Evolutionary conservation across 768 basidiomycete genomes (phyloP), one percentile per base, ranked within the genome.

Genomic region (Dioszegia crocea): DNA sequence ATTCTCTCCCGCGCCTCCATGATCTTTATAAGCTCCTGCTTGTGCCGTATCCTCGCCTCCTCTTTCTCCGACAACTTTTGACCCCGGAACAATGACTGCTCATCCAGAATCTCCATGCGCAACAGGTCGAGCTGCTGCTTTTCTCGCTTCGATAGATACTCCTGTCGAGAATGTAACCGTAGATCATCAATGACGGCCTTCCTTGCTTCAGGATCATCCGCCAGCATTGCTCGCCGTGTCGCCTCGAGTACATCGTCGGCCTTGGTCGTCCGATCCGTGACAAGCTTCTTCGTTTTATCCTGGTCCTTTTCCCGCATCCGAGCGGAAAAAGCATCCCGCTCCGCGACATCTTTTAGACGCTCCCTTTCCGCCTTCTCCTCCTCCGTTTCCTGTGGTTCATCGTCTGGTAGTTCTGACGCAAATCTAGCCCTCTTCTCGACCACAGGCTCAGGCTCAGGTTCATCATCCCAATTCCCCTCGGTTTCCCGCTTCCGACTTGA

Each of bases 71-170:
- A 88, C 56, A 96, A 80, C 76, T 85, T 89, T 87, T 94, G 92
- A 16, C 93, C 92, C 23, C 82, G 79, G 78, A 96, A 96, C 23
- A 98, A 81, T 1, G 86, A 84, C 77, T 93, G 89, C 61, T 97
- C 93, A 68, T 99, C 96, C 57, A 88, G 86, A 56, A 99, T 94
- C 77, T 97, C 93, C 74, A 87, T 85, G 54, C 89, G 84, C 47
- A 98, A 80, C 14, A 99, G 82, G 69, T 98, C 96, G 65, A 98
- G 87, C 76, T 92, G 90, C 77, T 99, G 96, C 33, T 88, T 80
- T 80, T 99, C 96, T 70, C 96, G 88, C 74, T 98, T 98, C 23
- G 90, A 88, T 62, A 99, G 82, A 71, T 99, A 99, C 76, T 93
- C 90, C 74, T 98, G 89, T 53, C 96, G 86, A 1, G 93, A 93